Evolutionary conservation across 108 stramenopile genomes (phyloP).

Genomic region (Nitzschia sp.): DNA sequence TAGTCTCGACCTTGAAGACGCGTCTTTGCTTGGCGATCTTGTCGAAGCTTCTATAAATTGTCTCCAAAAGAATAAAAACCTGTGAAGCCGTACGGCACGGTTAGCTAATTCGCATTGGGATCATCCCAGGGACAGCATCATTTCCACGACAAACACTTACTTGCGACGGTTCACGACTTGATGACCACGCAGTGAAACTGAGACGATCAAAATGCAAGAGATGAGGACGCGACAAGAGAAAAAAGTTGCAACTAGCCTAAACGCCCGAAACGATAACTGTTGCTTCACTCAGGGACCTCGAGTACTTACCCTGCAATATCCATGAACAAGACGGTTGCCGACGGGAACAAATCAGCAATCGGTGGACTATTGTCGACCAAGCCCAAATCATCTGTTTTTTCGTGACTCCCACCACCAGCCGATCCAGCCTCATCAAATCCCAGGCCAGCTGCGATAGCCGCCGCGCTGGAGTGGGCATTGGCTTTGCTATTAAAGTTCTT

Average conservation of each 20-base stretch:
- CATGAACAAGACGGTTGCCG: slow-evolving; percentile 55
- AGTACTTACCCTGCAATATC: too few species aligned
- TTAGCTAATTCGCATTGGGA: too few species aligned
- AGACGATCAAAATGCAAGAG: too few species aligned
- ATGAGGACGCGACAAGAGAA: too few species aligned
- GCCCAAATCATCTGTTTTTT: background rate
- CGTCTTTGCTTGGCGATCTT: slow-evolving; percentile 32
- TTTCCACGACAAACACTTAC: too few species aligned
- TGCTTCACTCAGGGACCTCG: too few species aligned
- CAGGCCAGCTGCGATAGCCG: background rate
- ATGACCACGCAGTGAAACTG: slow-evolving; percentile 32
- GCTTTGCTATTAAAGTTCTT: background rate
- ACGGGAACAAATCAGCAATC: slow-evolving; percentile 54
- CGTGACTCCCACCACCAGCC: background rate
- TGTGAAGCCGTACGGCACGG: too few species aligned
- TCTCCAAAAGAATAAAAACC: slow-evolving; percentile 56
- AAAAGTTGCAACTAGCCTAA: too few species aligned
- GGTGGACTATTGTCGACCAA: slow-evolving; percentile 30
- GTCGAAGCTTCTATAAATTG: slow-evolving; percentile 55
- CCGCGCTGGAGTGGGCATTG: background rate
- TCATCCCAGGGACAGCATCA: too few species aligned
- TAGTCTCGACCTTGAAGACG: slow-evolving; percentile 58
- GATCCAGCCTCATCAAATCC: background rate
- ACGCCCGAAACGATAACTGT: too few species aligned
- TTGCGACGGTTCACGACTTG: slow-evolving; percentile 35